These are phyloP conservation scores for Leccinum rimulosum DNA, from an alignment of 768 basidiomycete species.

Conservation along the genomic window DNA sequence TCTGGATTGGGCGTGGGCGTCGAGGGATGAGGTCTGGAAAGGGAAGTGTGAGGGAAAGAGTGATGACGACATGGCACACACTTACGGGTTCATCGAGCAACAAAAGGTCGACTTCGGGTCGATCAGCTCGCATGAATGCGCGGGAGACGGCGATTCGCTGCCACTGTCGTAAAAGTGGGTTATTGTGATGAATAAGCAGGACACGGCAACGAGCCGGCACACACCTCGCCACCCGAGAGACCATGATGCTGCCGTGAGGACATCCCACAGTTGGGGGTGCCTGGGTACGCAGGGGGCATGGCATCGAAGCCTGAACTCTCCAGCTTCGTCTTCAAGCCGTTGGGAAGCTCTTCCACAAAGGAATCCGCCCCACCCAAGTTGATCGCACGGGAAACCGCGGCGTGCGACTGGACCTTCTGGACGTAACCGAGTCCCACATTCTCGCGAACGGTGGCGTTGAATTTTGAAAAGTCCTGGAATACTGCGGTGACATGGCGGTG, in stretches of 20 bases:
- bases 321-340: constrained; percentile 71
- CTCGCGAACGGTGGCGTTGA: constrained; percentile 71
- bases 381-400: constrained; percentile 63
- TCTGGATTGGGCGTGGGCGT: constrained; percentile 75
- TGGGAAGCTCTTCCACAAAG: constrained; percentile 63
- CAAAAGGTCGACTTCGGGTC: constrained; percentile 72
- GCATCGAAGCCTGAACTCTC: constrained; percentile 60
- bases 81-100: constrained; percentile 84
- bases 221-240: constrained; percentile 82
- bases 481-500: constrained; percentile 77
- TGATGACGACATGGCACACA: constrained; percentile 9
- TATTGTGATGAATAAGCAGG: constrained; percentile 16
- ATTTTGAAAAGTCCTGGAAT: constrained; percentile 84
- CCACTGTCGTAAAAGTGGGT: constrained; percentile 52
- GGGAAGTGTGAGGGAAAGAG: not conserved
- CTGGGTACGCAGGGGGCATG: constrained; percentile 34
- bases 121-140: constrained; percentile 80
- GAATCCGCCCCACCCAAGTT: constrained; percentile 67
- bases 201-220: constrained; percentile 17
- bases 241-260: constrained; percentile 51
- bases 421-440: constrained; percentile 86
- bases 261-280: constrained; percentile 30
- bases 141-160: constrained; percentile 83
- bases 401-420: constrained; percentile 53
- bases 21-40: constrained; percentile 71